A percentile compares a stretch with the other conserved stretches of the same genome.
phyloP scores from a whole-genome alignment of 2,329 filamentous ascomycete species.

The Pestalotiopsis sp. region DNA sequence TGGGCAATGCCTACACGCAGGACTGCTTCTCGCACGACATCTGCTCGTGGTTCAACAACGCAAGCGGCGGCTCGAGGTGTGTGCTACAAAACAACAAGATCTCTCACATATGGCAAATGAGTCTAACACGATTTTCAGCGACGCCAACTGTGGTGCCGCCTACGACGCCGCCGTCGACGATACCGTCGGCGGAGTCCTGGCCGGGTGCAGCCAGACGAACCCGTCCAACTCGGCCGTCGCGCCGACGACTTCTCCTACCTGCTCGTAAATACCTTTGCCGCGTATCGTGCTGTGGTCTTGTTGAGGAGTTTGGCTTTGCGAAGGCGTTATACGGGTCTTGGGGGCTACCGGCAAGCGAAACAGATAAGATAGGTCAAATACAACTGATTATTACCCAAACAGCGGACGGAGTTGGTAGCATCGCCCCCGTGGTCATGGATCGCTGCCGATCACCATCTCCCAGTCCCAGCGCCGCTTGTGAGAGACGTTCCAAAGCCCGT shows the following conservation, averaged over 20 bases:
- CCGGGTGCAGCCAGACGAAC: slow-evolving; percentile 38
- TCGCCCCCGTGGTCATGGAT: no score
- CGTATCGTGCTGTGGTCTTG: background rate
- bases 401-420: no score
- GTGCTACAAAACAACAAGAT: background rate
- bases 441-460: no score
- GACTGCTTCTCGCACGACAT: slow-evolving; percentile 54
- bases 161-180: slow-evolving; percentile 46
- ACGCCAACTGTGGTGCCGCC: slow-evolving; percentile 48
- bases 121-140: slow-evolving; percentile 30
- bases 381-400: background rate
- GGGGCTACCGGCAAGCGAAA: background rate
- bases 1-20: slow-evolving; percentile 51
- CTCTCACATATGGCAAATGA: background rate
- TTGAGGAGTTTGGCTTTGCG: background rate
- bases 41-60: slow-evolving; percentile 52
- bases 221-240: slow-evolving; percentile 22
- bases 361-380: background rate
- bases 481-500: no score
- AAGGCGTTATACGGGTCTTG: background rate
- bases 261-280: background rate
- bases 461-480: no score
- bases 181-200: slow-evolving; percentile 34
- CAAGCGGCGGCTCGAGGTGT: slow-evolving; percentile 47
- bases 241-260: slow-evolving; percentile 1